phyloP scores from a whole-genome alignment of 192 early-diverging fungal species.

The Powellomyces hirtus region DNA sequence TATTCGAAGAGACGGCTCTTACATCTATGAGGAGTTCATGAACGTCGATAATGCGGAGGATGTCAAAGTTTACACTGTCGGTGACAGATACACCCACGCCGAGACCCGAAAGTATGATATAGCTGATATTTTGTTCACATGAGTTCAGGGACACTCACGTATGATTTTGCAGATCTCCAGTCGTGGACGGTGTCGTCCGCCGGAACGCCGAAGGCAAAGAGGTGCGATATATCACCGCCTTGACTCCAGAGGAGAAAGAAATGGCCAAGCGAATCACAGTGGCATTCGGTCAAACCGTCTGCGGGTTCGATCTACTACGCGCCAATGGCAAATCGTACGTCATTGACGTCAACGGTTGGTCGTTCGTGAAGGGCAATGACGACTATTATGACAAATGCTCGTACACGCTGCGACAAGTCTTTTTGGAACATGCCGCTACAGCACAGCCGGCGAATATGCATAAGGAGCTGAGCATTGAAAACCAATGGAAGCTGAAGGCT shows the following conservation, averaged over 20 bases:
- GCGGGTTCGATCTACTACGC: constrained; percentile 92
- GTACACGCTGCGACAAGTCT: constrained; percentile 69
- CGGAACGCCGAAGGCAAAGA: constrained; percentile 97
- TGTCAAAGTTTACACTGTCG: constrained; percentile 97
- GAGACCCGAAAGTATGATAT: constrained; percentile 82
- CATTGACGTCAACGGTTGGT: constrained; percentile 99
- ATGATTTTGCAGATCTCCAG: constrained; percentile 64
- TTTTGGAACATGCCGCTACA: constrained; percentile 60
- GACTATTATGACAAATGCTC: constrained; percentile 90
- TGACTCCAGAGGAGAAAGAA: constrained; percentile 75
- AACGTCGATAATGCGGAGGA: constrained; percentile 92
- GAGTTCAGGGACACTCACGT: background rate
- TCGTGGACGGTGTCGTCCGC: constrained; percentile 92
- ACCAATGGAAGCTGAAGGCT: constrained; percentile 89
- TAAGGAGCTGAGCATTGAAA: constrained; percentile 58
- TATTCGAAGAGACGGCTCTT: constrained; percentile 76
- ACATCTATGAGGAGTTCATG: constrained; percentile 95
- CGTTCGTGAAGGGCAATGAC: constrained; percentile 95
- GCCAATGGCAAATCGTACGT: constrained; percentile 77
- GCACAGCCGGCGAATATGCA: constrained; percentile 13
- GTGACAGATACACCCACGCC: constrained; percentile 84
- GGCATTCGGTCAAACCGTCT: constrained; percentile 91
- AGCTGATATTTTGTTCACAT: background rate
- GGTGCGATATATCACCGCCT: constrained; percentile 83
- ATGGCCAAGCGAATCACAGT: constrained; percentile 70